These are phyloP conservation scores for Calamus simplicifolius DNA, from an alignment of 176 grass and related monocot genomes.

Conservation along the genomic window DNA sequence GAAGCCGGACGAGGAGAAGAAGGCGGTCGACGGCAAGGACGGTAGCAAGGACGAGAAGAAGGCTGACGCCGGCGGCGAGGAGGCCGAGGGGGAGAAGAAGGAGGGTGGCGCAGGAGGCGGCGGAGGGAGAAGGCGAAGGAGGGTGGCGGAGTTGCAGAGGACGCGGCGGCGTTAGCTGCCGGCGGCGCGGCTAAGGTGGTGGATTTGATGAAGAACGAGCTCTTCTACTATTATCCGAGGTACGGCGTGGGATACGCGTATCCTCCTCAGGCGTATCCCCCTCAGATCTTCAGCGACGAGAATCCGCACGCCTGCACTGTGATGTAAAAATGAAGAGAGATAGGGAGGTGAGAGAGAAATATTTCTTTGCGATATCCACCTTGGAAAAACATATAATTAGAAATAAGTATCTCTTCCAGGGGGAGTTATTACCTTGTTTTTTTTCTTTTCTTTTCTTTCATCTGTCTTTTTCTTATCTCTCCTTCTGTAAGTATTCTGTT, in stretches of 20 bases:
- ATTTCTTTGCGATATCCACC: no score
- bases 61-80: background rate
- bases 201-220: constrained; percentile 14
- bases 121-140: constrained; percentile 25
- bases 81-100: no score
- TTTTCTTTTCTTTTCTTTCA: no score
- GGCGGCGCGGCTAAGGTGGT: constrained; percentile 21
- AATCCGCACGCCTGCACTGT: constrained; percentile 74
- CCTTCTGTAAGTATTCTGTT: no score
- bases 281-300: constrained; percentile 78
- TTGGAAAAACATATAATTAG: no score
- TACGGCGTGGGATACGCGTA: constrained; percentile 42
- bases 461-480: no score
- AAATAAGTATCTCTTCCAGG: no score
- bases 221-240: constrained; percentile 47
- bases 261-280: constrained; percentile 47
- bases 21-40: background rate
- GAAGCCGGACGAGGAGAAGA: no score
- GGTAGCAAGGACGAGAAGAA: constrained; percentile 40
- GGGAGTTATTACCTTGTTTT: no score
- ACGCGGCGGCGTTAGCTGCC: constrained; percentile 1
- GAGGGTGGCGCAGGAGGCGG: constrained; percentile 3
- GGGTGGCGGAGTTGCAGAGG: constrained; percentile 1
- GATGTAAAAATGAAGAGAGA: constrained; percentile 39
- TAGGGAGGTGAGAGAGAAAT: background rate